Base-by-base conservation (phyloP, 176 grass and related monocot genomes). In the Cocos nucifera region DNA sequence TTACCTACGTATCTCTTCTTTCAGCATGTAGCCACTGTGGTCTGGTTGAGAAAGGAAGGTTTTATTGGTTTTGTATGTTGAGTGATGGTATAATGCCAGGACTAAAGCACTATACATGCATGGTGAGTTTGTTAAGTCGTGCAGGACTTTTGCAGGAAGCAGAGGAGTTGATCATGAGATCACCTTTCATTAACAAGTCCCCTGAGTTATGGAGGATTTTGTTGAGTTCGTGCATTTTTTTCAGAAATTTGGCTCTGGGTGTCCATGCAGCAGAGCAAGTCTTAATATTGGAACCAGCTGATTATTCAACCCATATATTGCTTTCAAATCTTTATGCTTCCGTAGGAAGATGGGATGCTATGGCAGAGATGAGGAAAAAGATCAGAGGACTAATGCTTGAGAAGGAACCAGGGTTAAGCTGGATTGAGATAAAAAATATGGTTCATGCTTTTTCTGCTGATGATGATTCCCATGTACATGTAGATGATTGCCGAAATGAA, bases 51-150 rank as follows among this genome's bases (percentile, higher is more conserved):
- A 84, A 83, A 81, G 86, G 83, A 17, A 90, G 69, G 51, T 85
- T 90, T 60, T 96, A 96, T 79, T 96, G 92, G 92, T 87, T 73
- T 56, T 80, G 68, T 25, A 90, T 96, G 86, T 65, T 80, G 65
- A 82, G 54, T 29, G 81, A 96, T 63, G 83, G 63, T 76, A 85
- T 87, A 56, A 10, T 72, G 17, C 92, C 80, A 56, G 74, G 80
- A 48, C 73, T 82, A 72, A 86, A 90, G 66, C 91, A 96, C 72
- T 96, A 90, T 22, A 81, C 78, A 73, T 90, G 86, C 75, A 87
- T 96, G 92, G 80, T 82, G 63, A 85, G 65, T 80, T 91, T 97
- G 66, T 67, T 91, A 49, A 75, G 92, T 62, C 87, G 72, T 54
- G 70, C 59, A 30, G 87, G 81, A 62, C 53, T 97, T 57, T 73